Percentiles rank a stretch among this genome's conserved stretches.
phyloP scores from a whole-genome alignment of 371 early-diverging fungal genomes.

The Phascolomyces articulosus region DNA sequence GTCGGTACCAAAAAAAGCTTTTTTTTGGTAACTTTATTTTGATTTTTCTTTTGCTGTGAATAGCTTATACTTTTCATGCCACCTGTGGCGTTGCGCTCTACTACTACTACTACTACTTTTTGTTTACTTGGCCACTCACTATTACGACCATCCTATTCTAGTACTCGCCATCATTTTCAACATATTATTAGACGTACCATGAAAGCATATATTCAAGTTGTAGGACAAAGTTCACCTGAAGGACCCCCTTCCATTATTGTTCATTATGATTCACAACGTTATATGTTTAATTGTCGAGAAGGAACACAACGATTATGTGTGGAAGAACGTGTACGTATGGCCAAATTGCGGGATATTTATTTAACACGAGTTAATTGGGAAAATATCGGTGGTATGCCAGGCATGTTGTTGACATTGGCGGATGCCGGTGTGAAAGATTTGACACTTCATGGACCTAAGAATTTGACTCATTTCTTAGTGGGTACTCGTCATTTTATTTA shows the following conservation, averaged over 20 bases:
- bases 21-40: too few relatives aligned
- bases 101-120: not conserved
- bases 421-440: slow-evolving; percentile 71
- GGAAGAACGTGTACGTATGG: slow-evolving; percentile 73
- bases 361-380: slow-evolving; percentile 83
- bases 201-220: slow-evolving; percentile 79
- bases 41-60: not conserved
- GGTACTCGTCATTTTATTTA: slow-evolving; percentile 82
- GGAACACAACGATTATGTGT: slow-evolving; percentile 88
- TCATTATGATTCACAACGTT: slow-evolving; percentile 80
- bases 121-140: not conserved
- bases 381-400: slow-evolving; percentile 88
- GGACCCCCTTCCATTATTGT: slow-evolving; percentile 78
- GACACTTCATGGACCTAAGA: slow-evolving; percentile 73
- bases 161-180: not conserved
- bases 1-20: too few relatives aligned
- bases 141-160: too few relatives aligned
- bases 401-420: slow-evolving; percentile 89
- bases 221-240: slow-evolving; percentile 74
- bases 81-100: not conserved
- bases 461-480: slow-evolving; percentile 81
- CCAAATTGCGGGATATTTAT: slow-evolving; percentile 77
- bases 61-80: not conserved
- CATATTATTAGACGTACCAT: slow-evolving; percentile 46
- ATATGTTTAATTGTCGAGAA: slow-evolving; percentile 95